Conservation (phyloP, 495 filamentous ascomycete genomes). For the Amphirosellinia nigrospora region DNA sequence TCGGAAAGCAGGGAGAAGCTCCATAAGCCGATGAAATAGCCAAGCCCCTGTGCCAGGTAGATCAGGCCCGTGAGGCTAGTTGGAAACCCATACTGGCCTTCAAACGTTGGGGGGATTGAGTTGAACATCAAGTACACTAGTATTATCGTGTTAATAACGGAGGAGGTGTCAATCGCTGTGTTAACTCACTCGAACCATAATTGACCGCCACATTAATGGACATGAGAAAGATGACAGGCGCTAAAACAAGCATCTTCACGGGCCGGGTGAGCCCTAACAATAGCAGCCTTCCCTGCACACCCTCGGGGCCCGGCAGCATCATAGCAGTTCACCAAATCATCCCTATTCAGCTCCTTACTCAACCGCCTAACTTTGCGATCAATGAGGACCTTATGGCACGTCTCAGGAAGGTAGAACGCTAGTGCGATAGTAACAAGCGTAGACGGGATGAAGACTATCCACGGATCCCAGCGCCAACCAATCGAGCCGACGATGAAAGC, state of each 20-base stretch:
- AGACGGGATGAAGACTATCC: constrained; percentile 59
- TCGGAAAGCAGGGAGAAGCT: constrained; percentile 48
- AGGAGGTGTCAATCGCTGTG: not conserved
- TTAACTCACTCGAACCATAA: constrained; percentile 60
- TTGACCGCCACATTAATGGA: constrained; percentile 76
- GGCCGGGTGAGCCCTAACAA: constrained; percentile 55
- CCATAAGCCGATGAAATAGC: constrained; percentile 45
- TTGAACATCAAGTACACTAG: constrained; percentile 75
- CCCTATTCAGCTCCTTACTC: constrained; percentile 40
- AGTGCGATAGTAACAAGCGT: constrained; percentile 49
- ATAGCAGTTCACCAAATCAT: constrained; percentile 43
- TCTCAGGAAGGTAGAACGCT: constrained; percentile 59
- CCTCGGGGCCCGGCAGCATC: constrained; percentile 30
- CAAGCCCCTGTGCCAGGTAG: constrained; percentile 52
- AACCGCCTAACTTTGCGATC: constrained; percentile 52
- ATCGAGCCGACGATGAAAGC: constrained; percentile 58
- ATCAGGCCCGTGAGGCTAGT: constrained; percentile 44
- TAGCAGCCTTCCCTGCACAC: constrained; percentile 34
- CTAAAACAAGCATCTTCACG: constrained; percentile 61
- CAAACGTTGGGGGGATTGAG: constrained; percentile 67
- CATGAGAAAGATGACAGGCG: constrained; percentile 70
- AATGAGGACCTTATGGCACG: constrained; percentile 60
- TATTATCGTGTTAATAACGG: not conserved
- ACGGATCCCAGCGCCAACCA: constrained; percentile 68
- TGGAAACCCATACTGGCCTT: constrained; percentile 53